These are phyloP conservation scores for Mycothermus thermophilus DNA, from an alignment of 495 filamentous ascomycete species.

Conservation along the genomic window DNA sequence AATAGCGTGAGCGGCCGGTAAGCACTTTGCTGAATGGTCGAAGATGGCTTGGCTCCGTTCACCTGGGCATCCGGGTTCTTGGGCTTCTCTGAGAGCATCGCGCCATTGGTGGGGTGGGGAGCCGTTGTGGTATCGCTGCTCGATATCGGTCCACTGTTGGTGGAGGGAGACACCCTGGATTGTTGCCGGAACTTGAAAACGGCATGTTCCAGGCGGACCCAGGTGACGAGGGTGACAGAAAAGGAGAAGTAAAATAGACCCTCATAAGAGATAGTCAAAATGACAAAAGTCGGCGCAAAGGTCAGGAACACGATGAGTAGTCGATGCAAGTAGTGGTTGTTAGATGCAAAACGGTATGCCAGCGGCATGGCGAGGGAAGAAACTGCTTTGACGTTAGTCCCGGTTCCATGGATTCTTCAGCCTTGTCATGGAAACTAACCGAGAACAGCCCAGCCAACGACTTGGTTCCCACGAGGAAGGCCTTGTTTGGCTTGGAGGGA, in stretches of 20 bases:
- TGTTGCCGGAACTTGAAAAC: slow-evolving; percentile 53
- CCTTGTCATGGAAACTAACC: slow-evolving; percentile 35
- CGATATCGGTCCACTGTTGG: slow-evolving; percentile 5
- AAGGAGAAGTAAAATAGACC: slow-evolving; percentile 93
- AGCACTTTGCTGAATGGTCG: too few relatives aligned
- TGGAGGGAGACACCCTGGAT: slow-evolving; percentile 8
- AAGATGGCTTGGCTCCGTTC: slow-evolving; percentile 1
- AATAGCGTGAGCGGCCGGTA: slow-evolving; percentile 65
- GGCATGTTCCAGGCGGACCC: slow-evolving; percentile 81
- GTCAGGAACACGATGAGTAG: slow-evolving; percentile 83
- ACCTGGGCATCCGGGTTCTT: slow-evolving; percentile 10
- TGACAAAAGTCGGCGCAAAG: slow-evolving; percentile 85
- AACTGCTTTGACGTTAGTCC: slow-evolving; percentile 31
- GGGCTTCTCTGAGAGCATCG: background rate
- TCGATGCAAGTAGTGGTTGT: slow-evolving; percentile 80
- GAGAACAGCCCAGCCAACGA: slow-evolving; percentile 73
- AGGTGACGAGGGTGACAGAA: slow-evolving; percentile 66
- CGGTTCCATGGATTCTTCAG: too few relatives aligned
- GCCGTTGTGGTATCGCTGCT: slow-evolving; percentile 17
- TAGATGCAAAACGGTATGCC: slow-evolving; percentile 65
- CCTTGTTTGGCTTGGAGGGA: slow-evolving; percentile 79
- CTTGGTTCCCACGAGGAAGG: slow-evolving; percentile 78
- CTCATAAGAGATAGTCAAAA: slow-evolving; percentile 96
- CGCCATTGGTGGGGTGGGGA: background rate
- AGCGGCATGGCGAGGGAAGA: slow-evolving; percentile 68